These are phyloP conservation scores for Fusarium sp. DNA, from an alignment of 2,329 filamentous ascomycete species.

Conservation along the genomic window DNA sequence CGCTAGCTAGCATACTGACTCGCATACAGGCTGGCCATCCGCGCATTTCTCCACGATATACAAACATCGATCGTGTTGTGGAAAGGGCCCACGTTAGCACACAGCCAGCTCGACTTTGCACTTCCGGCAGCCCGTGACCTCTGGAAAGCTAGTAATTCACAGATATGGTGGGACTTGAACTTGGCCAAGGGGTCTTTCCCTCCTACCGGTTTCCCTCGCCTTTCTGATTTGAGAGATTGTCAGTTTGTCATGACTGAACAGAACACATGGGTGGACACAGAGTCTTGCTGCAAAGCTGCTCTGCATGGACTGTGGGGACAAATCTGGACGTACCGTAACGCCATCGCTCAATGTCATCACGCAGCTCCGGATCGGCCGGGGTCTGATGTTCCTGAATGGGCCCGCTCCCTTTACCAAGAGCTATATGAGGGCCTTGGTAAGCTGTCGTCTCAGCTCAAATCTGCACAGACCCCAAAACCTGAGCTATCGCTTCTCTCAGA, in stretches of 20 bases:
- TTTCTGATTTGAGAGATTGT: conserved; percentile 31
- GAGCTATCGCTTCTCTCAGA: conserved; percentile 34
- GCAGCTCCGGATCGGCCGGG: conserved; percentile 1
- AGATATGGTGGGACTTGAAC: conserved; percentile 32
- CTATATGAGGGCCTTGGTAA: conserved; percentile 29
- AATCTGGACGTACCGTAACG: conserved; percentile 38
- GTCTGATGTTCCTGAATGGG: conserved; percentile 26
- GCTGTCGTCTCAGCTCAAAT: conserved; percentile 27
- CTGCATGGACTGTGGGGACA: conserved; percentile 38
- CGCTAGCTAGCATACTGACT: conserved; percentile 9
- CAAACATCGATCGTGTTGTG: conserved; percentile 36
- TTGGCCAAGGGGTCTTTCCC: conserved; percentile 13
- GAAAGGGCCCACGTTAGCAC: conserved; percentile 33
- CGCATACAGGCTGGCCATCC: conserved; percentile 29
- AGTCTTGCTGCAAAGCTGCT: conserved; percentile 26
- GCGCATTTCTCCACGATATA: conserved; percentile 35
- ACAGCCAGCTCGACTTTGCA: conserved; percentile 35
- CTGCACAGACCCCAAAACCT: not conserved
- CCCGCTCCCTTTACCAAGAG: conserved; percentile 33
- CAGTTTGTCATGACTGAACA: conserved; percentile 26
- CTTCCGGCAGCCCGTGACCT: conserved; percentile 34
- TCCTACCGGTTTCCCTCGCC: conserved; percentile 16
- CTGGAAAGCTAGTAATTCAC: conserved; percentile 30
- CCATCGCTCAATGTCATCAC: conserved; percentile 14
- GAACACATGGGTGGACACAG: conserved; percentile 28